phyloP scores from a whole-genome alignment of 1,139 yeast genomes.

The Pichia sp. region DNA sequence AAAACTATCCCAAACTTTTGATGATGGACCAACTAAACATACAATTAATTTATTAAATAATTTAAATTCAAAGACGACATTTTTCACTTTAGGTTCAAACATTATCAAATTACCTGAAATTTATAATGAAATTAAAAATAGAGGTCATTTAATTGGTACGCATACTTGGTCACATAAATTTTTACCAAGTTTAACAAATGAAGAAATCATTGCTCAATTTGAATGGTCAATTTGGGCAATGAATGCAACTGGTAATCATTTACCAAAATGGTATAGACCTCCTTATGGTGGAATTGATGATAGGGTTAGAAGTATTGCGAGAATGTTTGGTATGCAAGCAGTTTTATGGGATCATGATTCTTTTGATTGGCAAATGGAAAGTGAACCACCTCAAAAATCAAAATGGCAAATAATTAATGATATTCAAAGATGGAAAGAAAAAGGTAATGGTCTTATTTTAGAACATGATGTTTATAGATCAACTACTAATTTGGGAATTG shows the following conservation, averaged over 20 bases:
- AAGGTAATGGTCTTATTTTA: conserved; percentile 55
- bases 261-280: conserved; percentile 94
- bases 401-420: conserved; percentile 50
- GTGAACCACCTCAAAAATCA: conserved; percentile 34
- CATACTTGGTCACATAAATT: conserved; percentile 94
- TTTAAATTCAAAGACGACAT: conserved; percentile 56
- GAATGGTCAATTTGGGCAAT: conserved; percentile 98
- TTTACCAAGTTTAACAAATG: conserved; percentile 69
- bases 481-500: conserved; percentile 66
- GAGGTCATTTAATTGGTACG: conserved; percentile 77
- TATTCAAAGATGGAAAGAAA: conserved; percentile 45
- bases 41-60: conserved; percentile 54
- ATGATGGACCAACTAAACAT: conserved; percentile 84
- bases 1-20: conserved; percentile 77
- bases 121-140: conserved; percentile 47
- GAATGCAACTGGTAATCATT: conserved; percentile 85
- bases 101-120: conserved; percentile 71
- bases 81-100: conserved; percentile 80
- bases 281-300: conserved; percentile 95
- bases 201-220: conserved; percentile 78
- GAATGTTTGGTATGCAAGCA: conserved; percentile 81
- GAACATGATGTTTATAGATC: conserved; percentile 73
- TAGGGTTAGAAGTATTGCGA: conserved; percentile 68
- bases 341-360: conserved; percentile 92
- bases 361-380: conserved; percentile 77